These are phyloP conservation scores for Tulasnella sp. DNA, from an alignment of 768 basidiomycete species.

Conservation along the genomic window DNA sequence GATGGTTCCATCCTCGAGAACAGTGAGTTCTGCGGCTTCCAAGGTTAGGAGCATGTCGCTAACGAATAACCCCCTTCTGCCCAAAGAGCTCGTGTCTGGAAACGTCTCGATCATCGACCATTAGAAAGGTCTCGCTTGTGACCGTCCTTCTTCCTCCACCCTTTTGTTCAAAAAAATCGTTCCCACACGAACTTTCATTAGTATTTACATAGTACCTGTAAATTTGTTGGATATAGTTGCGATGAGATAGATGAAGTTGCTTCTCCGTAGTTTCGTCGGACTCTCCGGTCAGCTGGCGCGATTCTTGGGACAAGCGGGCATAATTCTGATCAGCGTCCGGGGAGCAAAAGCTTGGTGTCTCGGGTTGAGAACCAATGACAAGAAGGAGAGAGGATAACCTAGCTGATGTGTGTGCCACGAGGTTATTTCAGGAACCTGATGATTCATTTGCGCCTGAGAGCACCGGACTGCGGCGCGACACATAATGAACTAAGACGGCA, in stretches of 20 bases:
- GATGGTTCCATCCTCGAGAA: constrained; percentile 78
- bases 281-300: neutral
- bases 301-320: neutral
- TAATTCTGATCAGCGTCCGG: neutral
- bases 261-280: neutral
- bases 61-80: constrained; percentile 15
- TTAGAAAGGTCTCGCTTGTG: constrained; percentile 30
- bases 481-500: neutral
- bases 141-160: neutral
- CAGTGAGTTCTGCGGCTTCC: constrained; percentile 39
- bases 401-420: neutral
- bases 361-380: neutral
- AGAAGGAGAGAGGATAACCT: neutral
- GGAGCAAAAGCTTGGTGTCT: neutral
- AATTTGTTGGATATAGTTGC: constrained; percentile 8
- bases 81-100: constrained; percentile 66
- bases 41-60: constrained; percentile 27
- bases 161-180: constrained; percentile 1
- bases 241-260: neutral
- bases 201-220: neutral
- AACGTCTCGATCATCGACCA: constrained; percentile 75
- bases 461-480: neutral
- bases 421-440: neutral
- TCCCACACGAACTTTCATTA: constrained; percentile 3
- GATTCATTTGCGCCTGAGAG: constrained; percentile 2